These are phyloP conservation scores for Arxiozyma telluris DNA, from an alignment of 1,139 yeast genomes.

Conservation along the genomic window DNA sequence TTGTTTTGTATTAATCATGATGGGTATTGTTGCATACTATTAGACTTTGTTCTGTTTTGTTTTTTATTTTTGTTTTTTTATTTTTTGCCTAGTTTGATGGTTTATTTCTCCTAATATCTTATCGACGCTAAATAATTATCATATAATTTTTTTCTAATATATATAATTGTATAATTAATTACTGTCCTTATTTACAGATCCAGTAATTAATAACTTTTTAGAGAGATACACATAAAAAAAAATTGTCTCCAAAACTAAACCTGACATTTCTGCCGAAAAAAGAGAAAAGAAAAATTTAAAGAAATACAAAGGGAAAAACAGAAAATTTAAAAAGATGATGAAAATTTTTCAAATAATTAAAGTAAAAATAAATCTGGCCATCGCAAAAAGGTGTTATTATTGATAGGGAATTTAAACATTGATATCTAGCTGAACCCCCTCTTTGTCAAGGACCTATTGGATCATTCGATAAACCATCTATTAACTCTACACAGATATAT, in stretches of 20 bases:
- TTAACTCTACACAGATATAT: too few species aligned
- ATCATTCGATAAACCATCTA: neutral
- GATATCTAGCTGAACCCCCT: neutral
- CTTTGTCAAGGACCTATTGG: too few species aligned
- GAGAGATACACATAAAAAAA: neutral
- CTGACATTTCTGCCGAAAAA: neutral
- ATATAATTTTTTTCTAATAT: too few species aligned
- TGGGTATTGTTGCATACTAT: slow-evolving; percentile 31
- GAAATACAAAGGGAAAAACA: too few species aligned
- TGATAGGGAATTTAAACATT: neutral
- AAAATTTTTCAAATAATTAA: neutral
- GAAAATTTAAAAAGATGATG: neutral
- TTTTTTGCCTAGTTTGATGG: neutral
- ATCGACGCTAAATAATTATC: too few species aligned
- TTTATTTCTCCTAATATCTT: neutral
- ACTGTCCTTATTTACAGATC: too few species aligned
- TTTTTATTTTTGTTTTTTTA: neutral
- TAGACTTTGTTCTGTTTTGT: neutral
- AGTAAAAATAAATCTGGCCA: neutral
- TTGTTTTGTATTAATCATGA: slow-evolving; percentile 33
- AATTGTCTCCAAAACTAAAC: neutral
- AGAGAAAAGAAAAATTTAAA: too few species aligned
- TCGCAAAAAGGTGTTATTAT: neutral
- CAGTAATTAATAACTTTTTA: neutral
- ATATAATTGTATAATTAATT: too few species aligned